These are phyloP conservation scores for Daldinia loculata DNA, from an alignment of 495 filamentous ascomycete genomes.

Conservation along the genomic window DNA sequence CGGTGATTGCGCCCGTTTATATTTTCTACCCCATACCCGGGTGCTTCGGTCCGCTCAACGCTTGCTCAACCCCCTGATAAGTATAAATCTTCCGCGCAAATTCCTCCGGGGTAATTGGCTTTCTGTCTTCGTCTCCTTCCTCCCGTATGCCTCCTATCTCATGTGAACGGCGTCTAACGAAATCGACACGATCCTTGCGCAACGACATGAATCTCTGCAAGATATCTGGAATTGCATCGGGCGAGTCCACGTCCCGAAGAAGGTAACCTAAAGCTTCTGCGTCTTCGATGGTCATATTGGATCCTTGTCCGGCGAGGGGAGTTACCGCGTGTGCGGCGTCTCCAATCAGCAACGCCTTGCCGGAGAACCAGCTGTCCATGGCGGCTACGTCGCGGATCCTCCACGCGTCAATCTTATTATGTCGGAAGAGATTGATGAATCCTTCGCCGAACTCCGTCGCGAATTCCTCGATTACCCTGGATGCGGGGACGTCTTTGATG, in stretches of 20 bases:
- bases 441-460: conserved; percentile 23
- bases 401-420: conserved; percentile 42
- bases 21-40: not conserved
- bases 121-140: conserved; percentile 31
- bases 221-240: conserved; percentile 18
- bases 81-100: conserved; percentile 34
- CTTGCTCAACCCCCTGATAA: conserved; percentile 34
- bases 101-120: conserved; percentile 25
- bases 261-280: conserved; percentile 44
- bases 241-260: conserved; percentile 29
- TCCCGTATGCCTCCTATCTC: conserved; percentile 24
- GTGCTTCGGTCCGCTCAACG: conserved; percentile 11
- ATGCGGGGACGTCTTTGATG: conserved; percentile 36
- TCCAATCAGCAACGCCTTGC: conserved; percentile 56
- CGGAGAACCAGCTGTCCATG: conserved; percentile 46
- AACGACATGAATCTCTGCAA: conserved; percentile 35
- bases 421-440: conserved; percentile 41
- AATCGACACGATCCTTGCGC: conserved; percentile 38
- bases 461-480: conserved; percentile 36
- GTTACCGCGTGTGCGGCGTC: conserved; percentile 57
- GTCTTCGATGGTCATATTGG: conserved; percentile 45
- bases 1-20: too few relatives aligned
- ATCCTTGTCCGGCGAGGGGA: conserved; percentile 39
- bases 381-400: conserved; percentile 40
- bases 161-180: conserved; percentile 32